Conservation (phyloP, 2,329 filamentous ascomycete species). For the Sclerotinia trifoliorum region DNA sequence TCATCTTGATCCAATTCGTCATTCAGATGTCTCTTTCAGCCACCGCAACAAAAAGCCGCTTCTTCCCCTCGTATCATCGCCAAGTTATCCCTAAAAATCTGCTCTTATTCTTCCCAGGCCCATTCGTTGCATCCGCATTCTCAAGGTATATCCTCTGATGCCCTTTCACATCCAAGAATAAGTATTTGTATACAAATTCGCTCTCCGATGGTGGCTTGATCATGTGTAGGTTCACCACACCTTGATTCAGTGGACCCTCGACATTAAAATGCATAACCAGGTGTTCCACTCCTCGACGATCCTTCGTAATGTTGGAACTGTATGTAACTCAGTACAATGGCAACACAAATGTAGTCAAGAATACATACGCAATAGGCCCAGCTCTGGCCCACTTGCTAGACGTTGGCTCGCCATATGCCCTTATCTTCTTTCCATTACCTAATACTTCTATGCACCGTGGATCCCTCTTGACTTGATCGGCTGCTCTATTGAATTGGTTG, state of each 20-base stretch:
- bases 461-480: conserved; percentile 74
- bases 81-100: conserved; percentile 40
- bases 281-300: conserved; percentile 75
- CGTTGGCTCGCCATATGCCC: conserved; percentile 77
- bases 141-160: conserved; percentile 65
- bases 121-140: conserved; percentile 48
- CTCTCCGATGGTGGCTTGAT: conserved; percentile 63
- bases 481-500: conserved; percentile 82
- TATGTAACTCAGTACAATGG: neutral
- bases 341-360: neutral
- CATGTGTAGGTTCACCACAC: conserved; percentile 76
- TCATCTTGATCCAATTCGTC: neutral
- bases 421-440: conserved; percentile 72
- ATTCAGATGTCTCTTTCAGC: neutral
- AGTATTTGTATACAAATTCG: conserved; percentile 76
- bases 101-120: conserved; percentile 35
- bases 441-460: conserved; percentile 69
- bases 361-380: conserved; percentile 57
- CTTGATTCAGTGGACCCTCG: conserved; percentile 71
- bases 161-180: conserved; percentile 78
- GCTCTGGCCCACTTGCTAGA: conserved; percentile 76
- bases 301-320: conserved; percentile 66
- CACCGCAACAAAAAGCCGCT: no score
- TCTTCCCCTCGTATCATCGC: conserved; percentile 25
- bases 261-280: conserved; percentile 84